Percentiles rank a stretch among this genome's conserved stretches.
phyloP scores from a whole-genome alignment of 345 rosid genomes.

The Populus pruinosa region DNA sequence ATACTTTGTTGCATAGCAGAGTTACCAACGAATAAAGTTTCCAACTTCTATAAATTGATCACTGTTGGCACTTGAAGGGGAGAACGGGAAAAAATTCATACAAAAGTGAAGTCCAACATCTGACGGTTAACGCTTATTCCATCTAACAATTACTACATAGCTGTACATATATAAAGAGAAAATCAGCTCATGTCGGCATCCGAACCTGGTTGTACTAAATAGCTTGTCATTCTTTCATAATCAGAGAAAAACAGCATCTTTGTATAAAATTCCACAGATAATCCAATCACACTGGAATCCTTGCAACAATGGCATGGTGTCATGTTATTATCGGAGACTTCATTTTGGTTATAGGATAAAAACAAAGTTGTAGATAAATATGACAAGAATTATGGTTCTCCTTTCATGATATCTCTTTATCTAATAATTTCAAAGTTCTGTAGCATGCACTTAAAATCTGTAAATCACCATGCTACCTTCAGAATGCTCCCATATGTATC shows the following conservation, averaged over 20 bases:
- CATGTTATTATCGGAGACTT: not conserved
- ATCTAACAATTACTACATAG: not conserved
- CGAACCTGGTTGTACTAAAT: not conserved
- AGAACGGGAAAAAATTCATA: not conserved
- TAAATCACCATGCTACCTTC: not conserved
- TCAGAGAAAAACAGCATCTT: not conserved
- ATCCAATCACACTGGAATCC: not conserved
- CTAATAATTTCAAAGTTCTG: not conserved
- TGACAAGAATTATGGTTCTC: not conserved
- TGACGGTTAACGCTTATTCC: not conserved
- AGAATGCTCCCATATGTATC: not conserved
- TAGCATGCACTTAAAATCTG: not conserved
- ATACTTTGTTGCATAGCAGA: not conserved
- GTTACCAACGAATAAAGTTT: not conserved
- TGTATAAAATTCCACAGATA: slow-evolving; percentile 4
- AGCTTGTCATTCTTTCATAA: not conserved
- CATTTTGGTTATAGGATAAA: not conserved
- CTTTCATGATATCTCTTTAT: not conserved
- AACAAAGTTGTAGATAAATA: not conserved
- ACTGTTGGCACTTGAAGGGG: not conserved
- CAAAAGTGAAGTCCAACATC: not conserved
- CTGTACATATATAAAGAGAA: not conserved
- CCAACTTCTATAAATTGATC: not conserved
- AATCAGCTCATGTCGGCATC: slow-evolving; percentile 1
- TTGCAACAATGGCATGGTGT: not conserved